A percentile compares a stretch with the other conserved stretches of the same genome.
phyloP scores from a whole-genome alignment of 2,329 filamentous ascomycete species.

The Tolypocladium inflatum region DNA sequence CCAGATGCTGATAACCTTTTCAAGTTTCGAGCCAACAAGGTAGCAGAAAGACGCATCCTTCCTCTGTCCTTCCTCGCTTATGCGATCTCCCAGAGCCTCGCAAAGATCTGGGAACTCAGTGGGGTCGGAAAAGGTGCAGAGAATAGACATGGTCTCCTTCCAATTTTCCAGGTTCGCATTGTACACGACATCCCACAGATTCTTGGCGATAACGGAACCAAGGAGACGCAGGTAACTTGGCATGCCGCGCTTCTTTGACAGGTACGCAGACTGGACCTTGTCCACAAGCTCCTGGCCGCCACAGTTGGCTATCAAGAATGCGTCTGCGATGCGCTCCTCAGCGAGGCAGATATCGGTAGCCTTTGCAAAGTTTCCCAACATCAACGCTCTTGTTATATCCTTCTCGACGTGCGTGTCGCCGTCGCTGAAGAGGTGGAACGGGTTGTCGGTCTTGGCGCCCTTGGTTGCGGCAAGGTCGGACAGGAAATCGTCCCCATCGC shows the following conservation, averaged over 20 bases:
- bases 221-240: constrained; percentile 90
- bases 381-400: constrained; percentile 75
- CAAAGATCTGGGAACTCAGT: constrained; percentile 90
- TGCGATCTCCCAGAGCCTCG: constrained; percentile 84
- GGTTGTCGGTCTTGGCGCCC: constrained; percentile 85
- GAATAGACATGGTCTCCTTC: constrained; percentile 93
- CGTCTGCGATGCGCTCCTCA: constrained; percentile 86
- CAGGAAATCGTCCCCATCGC: constrained; percentile 76
- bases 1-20: constrained; percentile 96
- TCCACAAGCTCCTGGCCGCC: constrained; percentile 88
- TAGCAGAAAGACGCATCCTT: constrained; percentile 97
- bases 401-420: constrained; percentile 79
- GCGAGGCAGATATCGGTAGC: constrained; percentile 83
- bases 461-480: constrained; percentile 79
- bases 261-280: constrained; percentile 86
- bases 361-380: constrained; percentile 84
- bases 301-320: constrained; percentile 96
- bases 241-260: constrained; percentile 69
- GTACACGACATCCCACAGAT: constrained; percentile 95
- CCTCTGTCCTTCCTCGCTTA: constrained; percentile 66
- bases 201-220: constrained; percentile 88
- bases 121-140: constrained; percentile 91
- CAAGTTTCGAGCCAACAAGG: constrained; percentile 87
- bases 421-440: constrained; percentile 81
- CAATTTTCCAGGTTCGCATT: constrained; percentile 88